Evolutionary conservation across 768 basidiomycete genomes (phyloP).

Genomic region (Arthromyces matolae): DNA sequence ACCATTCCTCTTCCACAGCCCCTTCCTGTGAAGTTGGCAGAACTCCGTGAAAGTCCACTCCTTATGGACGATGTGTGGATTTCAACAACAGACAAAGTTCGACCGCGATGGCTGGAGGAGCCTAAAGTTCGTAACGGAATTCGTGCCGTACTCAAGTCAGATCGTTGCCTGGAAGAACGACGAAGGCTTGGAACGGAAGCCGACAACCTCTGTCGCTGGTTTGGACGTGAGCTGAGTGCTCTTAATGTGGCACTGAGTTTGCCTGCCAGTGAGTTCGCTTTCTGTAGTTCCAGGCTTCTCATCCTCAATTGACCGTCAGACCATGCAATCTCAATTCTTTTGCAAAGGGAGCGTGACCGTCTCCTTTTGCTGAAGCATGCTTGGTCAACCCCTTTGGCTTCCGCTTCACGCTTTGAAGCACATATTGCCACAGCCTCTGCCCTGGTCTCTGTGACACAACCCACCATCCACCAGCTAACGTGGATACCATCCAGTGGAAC

Average conservation of each 20-base stretch:
- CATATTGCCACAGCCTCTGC: background rate
- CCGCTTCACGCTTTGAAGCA: constrained; percentile 1
- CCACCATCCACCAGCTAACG: background rate
- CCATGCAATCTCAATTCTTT: constrained; percentile 6
- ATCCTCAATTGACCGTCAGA: constrained; percentile 6
- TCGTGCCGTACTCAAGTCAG: constrained; percentile 13
- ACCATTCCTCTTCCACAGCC: constrained; percentile 29
- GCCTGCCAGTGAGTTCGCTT: constrained; percentile 13
- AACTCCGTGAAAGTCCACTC: constrained; percentile 17
- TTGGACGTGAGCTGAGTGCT: constrained; percentile 23
- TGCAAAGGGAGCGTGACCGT: constrained; percentile 12
- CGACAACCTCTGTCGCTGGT: constrained; percentile 35
- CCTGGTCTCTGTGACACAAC: background rate
- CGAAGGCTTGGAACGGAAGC: constrained; percentile 17
- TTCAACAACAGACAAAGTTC: constrained; percentile 1
- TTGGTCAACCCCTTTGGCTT: constrained; percentile 19
- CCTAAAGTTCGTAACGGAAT: constrained; percentile 17
- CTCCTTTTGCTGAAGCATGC: constrained; percentile 12
- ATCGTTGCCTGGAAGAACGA: constrained; percentile 18
- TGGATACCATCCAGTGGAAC: background rate
- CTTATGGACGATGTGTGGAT: constrained; percentile 40
- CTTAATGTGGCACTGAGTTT: constrained; percentile 19
- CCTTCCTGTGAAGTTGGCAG: constrained; percentile 26
- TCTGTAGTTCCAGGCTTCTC: no score
- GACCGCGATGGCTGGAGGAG: constrained; percentile 33